Evolutionary conservation across 2,329 filamentous ascomycete genomes (phyloP).

Genomic region (Xylaria sp.): DNA sequence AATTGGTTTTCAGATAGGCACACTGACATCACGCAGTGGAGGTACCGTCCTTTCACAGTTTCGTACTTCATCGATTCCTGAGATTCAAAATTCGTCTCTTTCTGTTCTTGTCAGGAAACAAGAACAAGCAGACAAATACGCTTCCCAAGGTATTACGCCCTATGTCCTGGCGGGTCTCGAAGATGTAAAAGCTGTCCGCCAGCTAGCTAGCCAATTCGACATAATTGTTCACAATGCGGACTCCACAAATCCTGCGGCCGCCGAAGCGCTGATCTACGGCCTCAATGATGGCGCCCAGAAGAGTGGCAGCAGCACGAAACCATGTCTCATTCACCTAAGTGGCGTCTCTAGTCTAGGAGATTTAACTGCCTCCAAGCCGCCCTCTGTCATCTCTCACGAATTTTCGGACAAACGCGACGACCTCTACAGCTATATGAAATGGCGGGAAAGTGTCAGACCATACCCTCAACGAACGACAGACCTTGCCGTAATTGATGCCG

Average conservation of each 20-base stretch:
- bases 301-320: not conserved
- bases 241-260: not conserved
- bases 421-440: constrained; percentile 17
- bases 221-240: not conserved
- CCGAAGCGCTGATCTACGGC: not conserved
- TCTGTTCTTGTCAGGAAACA: constrained; percentile 10
- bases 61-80: not conserved
- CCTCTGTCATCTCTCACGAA: not conserved
- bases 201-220: not conserved
- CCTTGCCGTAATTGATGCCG: constrained; percentile 8
- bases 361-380: not conserved
- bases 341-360: constrained; percentile 11
- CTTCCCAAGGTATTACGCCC: not conserved
- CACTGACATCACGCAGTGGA: not conserved
- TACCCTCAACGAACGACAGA: constrained; percentile 16
- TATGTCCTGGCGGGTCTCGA: not conserved
- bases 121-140: constrained; percentile 10
- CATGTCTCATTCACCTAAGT: constrained; percentile 2
- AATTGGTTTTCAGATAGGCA: not conserved
- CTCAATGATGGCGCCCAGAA: not conserved
- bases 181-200: not conserved
- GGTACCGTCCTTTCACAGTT: constrained; percentile 1
- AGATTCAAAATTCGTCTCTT: not conserved
- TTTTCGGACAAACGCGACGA: constrained; percentile 15
- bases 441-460: constrained; percentile 6